Base-by-base conservation (phyloP, 192 early-diverging fungal species). In the Backusella macrospora region DNA sequence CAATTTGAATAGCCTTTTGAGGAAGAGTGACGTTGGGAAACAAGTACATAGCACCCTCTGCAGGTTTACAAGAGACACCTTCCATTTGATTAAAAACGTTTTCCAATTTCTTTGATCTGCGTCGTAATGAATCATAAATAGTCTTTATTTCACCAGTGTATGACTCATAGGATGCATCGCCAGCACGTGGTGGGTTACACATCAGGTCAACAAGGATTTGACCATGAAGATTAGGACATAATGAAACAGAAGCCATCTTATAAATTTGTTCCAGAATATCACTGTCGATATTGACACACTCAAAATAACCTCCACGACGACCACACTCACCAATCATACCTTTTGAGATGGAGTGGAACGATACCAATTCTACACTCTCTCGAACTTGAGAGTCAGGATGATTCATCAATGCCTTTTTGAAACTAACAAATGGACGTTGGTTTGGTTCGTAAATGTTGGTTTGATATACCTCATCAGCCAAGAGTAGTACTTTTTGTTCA, bases 391-490 rank as follows among this genome's bases (percentile, higher is more conserved):
- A 82, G 72, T 93, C 92, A 0, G 76, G 68, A 4, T 88, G 82
- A 8, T 87, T 89, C 88, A 95, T 91, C 23, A 97, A 84, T 7
- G 96, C 89, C 85, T 99, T 97, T 76, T 97, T 97, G 88, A 99
- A 99, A 38, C 94, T 96, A 78, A 93, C 92, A 82, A 98, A 99
- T 26, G 98, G 98, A 21, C 90, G 89, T 14, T 88, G 77, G 18
- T 80, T 77, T 21, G 89, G 89, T 10, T 86, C 82, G 86, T 98
- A 98, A 63, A 96, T 91, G 81, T 98, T 98, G 72, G 94, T 92
- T 84, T 99, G 98, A 81, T 99, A 99, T 34, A 99, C 98, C 78
- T 99, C 98, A 81, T 99, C 98, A 0, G 98, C 98, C 34, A 99
- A 76, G 6, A 99, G 75, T 7, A 98, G 90, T 44, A 99, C 80